phyloP scores from a whole-genome alignment of 208 protist species.

The Angomonas deanei region DNA sequence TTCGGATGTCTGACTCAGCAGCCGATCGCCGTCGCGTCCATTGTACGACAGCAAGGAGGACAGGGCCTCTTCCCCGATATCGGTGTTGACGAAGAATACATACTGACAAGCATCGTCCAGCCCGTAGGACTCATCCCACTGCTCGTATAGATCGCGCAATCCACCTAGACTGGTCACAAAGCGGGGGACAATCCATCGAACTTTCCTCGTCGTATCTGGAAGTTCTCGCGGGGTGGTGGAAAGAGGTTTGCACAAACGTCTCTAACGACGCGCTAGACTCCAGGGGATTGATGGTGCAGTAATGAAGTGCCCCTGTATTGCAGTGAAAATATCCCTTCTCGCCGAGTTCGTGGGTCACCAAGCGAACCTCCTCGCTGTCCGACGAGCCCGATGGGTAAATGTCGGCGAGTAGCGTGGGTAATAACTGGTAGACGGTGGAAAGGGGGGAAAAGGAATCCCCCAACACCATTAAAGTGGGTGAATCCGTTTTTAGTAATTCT shows the following conservation, averaged over 20 bases:
- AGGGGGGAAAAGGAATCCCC: neutral
- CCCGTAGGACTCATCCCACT: neutral
- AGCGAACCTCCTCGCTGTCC: neutral
- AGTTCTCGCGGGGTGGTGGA: too few relatives aligned
- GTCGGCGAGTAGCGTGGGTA: neutral
- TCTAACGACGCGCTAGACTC: too few relatives aligned
- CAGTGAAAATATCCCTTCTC: too few relatives aligned
- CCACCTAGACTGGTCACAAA: neutral
- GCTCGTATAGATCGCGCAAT: neutral
- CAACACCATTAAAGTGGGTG: neutral
- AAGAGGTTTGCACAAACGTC: too few relatives aligned
- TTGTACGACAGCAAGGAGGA: neutral
- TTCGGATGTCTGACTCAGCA: too few relatives aligned
- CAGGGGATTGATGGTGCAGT: too few relatives aligned
- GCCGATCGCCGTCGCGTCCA: too few relatives aligned
- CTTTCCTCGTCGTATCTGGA: neutral
- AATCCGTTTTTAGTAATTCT: neutral
- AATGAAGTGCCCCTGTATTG: too few relatives aligned
- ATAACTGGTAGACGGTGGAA: neutral
- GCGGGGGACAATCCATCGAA: neutral
- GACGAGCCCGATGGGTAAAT: neutral
- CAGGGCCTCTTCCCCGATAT: neutral
- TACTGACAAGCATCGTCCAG: neutral
- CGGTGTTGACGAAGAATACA: slow-evolving; percentile 5
- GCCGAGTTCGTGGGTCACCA: neutral